phyloP scores from a whole-genome alignment of 2,329 filamentous ascomycete genomes.

The Exophiala calicioides region DNA sequence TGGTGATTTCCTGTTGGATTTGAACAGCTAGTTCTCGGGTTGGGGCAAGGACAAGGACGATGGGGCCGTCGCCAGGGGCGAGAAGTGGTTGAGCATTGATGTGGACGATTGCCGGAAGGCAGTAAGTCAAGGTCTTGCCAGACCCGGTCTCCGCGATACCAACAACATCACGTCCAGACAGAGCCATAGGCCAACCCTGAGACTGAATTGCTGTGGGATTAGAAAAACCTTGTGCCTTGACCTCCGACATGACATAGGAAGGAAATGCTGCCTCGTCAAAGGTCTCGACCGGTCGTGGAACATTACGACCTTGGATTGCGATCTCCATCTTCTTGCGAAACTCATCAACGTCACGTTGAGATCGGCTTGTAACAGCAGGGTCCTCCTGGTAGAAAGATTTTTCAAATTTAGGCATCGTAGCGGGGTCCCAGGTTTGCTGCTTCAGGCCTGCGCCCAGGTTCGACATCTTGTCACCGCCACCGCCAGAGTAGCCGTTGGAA shows the following conservation, averaged over 20 bases:
- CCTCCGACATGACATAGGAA: conserved; percentile 94
- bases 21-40: conserved; percentile 98
- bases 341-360: conserved; percentile 76
- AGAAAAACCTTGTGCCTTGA: conserved; percentile 95
- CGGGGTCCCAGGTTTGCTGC: conserved; percentile 83
- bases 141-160: conserved; percentile 99
- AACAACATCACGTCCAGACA: conserved; percentile 95
- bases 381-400: conserved; percentile 99
- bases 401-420: conserved; percentile 87
- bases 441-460: conserved; percentile 85
- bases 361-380: conserved; percentile 71
- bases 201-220: conserved; percentile 95
- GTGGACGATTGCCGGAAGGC: conserved; percentile 95
- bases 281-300: conserved; percentile 91
- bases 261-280: conserved; percentile 99
- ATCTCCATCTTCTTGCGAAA: conserved; percentile 88
- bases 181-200: conserved; percentile 98
- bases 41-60: conserved; percentile 91
- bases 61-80: conserved; percentile 91
- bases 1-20: conserved; percentile 97
- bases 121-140: conserved; percentile 98
- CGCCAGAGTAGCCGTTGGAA: conserved; percentile 52
- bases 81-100: conserved; percentile 98
- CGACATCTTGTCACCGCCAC: conserved; percentile 89
- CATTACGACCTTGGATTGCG: conserved; percentile 73